Base-by-base conservation (phyloP, 2,329 filamentous ascomycete genomes). In the Neoscytalidium dimidiatum region DNA sequence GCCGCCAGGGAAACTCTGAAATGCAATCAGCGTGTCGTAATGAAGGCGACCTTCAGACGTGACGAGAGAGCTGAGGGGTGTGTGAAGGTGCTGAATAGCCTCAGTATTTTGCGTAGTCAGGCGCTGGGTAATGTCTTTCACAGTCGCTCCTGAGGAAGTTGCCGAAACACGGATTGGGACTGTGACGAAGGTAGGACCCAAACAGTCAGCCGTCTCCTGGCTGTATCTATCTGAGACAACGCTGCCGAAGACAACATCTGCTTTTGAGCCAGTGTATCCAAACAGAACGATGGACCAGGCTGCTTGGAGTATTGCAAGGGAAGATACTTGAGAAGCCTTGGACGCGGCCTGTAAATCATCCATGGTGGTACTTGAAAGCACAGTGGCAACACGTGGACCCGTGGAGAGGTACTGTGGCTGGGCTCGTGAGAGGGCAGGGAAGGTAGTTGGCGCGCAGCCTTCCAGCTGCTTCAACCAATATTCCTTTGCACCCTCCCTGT, bases 391-490 rank as follows among this genome's bases (percentile, higher is more conserved):
- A 6, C 29, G 51, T 3, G 62, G 62, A n/a, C 62, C 43, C 19
- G 31, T 58, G 11, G 51, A 17, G 11, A 64, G 43, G 28, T 38
- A 46, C 28, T 28, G 33, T 7, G 64, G 64, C 19, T 62, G 53
- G 6, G 17, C 6, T 3, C 48, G 57, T 9, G 64, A 73, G 44
- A 74, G 67, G 43, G 29, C 0, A 82, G 68, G 75, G 56, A 72
- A 75, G 49, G 75, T 63, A 44, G 72, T 72, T 17, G 82, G 77
- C 7, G 73, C 71, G 62, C 88, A 86, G 0, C 75, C 81, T 0
- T 74, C 69, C 11, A 94, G 76, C 14, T 86, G 81, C 0, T 75
- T 67, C 7, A 73, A 73, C 91, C 92, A 96, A 69, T 91, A 94
- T 0, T 74, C 62, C 58, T 89, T 83, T 0, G 83, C 81, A 7